Percentiles rank a stretch among this genome's conserved stretches.
Evolutionary conservation across 306 rosid genomes (phyloP).

Genomic region (Potentilla sterilis): DNA sequence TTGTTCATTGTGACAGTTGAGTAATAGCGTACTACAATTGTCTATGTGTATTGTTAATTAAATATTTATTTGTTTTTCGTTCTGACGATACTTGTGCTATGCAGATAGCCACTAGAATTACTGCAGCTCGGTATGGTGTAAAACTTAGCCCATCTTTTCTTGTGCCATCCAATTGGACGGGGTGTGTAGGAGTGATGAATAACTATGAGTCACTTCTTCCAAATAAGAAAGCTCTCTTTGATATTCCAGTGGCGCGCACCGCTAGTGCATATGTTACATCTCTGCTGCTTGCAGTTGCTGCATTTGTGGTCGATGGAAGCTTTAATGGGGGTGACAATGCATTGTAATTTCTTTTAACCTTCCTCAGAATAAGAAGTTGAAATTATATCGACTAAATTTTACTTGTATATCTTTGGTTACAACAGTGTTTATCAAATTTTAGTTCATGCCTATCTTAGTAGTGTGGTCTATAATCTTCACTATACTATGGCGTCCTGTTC

Average conservation of each 20-base stretch:
- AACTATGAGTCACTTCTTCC: conserved; percentile 86
- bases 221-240: conserved; percentile 81
- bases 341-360: conserved; percentile 45
- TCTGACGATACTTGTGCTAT: conserved; percentile 12
- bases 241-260: conserved; percentile 84
- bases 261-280: conserved; percentile 88
- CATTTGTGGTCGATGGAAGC: conserved; percentile 87
- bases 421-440: background rate
- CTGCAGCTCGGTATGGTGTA: conserved; percentile 79
- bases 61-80: background rate
- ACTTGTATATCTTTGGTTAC: background rate
- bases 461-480: background rate
- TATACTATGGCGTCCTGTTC: background rate
- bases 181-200: conserved; percentile 91
- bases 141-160: conserved; percentile 93
- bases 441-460: background rate
- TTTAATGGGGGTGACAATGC: conserved; percentile 95
- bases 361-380: background rate
- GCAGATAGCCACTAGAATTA: conserved; percentile 84
- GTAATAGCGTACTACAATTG: background rate
- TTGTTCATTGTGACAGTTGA: background rate
- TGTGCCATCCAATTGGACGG: conserved; percentile 94
- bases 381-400: background rate
- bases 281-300: conserved; percentile 67
- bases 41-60: background rate